phyloP scores from a whole-genome alignment of 768 basidiomycete species.

The Scleroderma bovista region DNA sequence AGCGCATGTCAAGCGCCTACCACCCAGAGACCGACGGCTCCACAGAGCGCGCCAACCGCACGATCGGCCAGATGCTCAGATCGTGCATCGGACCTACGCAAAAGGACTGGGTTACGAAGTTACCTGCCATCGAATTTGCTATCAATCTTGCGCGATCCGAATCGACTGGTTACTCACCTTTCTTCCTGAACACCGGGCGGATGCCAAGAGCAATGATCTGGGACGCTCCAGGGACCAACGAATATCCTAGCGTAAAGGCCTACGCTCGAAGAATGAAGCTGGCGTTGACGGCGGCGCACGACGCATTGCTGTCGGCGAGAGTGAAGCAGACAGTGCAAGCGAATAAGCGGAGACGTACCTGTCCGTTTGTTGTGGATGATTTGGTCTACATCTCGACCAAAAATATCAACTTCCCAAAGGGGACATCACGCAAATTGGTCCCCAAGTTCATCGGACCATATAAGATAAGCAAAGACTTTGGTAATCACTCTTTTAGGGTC shows the following conservation, averaged over 20 bases:
- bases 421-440: constrained; percentile 24
- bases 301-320: constrained; percentile 15
- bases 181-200: constrained; percentile 28
- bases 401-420: constrained; percentile 27
- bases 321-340: constrained; percentile 3
- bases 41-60: background rate
- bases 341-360: constrained; percentile 14
- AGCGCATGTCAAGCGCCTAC: constrained; percentile 9
- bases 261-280: constrained; percentile 16
- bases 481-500: background rate
- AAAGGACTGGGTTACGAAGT: constrained; percentile 13
- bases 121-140: constrained; percentile 33
- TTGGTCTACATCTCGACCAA: constrained; percentile 23
- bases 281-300: constrained; percentile 22
- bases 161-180: constrained; percentile 31
- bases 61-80: background rate
- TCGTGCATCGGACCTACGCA: background rate
- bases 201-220: constrained; percentile 28
- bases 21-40: constrained; percentile 3
- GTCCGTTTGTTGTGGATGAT: constrained; percentile 21
- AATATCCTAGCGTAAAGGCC: constrained; percentile 20
- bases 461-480: background rate
- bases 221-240: constrained; percentile 9
- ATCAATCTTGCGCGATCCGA: constrained; percentile 30
- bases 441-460: constrained; percentile 34